Percentiles rank a stretch among this genome's conserved stretches.
Evolutionary conservation across 83 land plant genomes (phyloP).

Genomic region (Picea engelmannii): DNA sequence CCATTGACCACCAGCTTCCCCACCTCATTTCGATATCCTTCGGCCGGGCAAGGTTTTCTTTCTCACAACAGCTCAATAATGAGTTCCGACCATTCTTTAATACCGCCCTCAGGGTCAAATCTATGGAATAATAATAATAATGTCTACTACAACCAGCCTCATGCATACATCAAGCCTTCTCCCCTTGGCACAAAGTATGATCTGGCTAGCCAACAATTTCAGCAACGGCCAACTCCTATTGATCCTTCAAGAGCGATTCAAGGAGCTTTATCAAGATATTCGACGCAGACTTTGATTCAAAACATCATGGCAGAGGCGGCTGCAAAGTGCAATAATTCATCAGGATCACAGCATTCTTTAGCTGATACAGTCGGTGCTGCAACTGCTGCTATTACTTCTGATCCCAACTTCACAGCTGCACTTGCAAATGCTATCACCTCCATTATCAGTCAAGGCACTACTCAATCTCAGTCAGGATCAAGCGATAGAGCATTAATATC

Average conservation of each 20-base stretch:
- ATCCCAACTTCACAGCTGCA: slow-evolving; percentile 69
- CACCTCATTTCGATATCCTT: not conserved
- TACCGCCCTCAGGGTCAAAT: not conserved
- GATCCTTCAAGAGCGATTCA: slow-evolving; percentile 1
- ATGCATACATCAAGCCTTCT: not conserved
- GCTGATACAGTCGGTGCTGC: slow-evolving; percentile 52
- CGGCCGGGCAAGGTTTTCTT: not conserved
- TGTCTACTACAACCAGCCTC: not conserved
- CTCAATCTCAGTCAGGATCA: too few species aligned
- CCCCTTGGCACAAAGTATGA: not conserved
- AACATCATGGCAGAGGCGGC: not conserved
- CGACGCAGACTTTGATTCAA: not conserved
- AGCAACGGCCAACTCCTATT: not conserved
- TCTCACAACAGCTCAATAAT: not conserved
- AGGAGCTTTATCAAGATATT: not conserved
- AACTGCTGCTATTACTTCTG: slow-evolving; percentile 62
- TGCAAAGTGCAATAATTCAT: not conserved
- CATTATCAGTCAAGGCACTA: slow-evolving; percentile 29
- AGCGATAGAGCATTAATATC: too few species aligned
- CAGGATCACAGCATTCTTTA: slow-evolving; percentile 14
- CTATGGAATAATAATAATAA: not conserved
- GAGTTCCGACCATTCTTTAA: not conserved
- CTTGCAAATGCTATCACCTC: slow-evolving; percentile 61
- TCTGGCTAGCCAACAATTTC: not conserved
- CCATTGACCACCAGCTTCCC: not conserved